A percentile compares a stretch with the other conserved stretches of the same genome.
Evolutionary conservation across 2,329 filamentous ascomycete genomes (phyloP).

Genomic region (Clonostachys solani): DNA sequence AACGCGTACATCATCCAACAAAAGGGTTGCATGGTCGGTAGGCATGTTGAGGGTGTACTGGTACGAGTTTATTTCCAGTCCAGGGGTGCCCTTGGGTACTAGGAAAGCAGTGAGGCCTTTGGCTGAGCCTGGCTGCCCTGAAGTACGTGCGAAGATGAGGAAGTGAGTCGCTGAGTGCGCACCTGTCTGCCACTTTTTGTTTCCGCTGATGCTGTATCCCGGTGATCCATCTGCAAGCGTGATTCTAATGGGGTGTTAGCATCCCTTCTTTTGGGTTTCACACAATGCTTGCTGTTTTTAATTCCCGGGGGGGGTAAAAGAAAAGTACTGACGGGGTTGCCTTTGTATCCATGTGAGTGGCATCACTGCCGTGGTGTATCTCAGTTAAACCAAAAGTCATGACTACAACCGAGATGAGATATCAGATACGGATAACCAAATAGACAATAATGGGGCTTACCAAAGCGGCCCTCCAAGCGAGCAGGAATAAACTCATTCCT

Average conservation of each 20-base stretch:
- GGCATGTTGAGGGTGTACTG: slow-evolving; percentile 12
- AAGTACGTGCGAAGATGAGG: slow-evolving; percentile 9
- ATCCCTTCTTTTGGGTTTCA: too few relatives aligned
- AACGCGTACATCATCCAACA: slow-evolving; percentile 4
- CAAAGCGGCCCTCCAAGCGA: neutral
- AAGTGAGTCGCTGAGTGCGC: slow-evolving; percentile 8
- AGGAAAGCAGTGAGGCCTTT: slow-evolving; percentile 9
- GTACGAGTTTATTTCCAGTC: slow-evolving; percentile 6
- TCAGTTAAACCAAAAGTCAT: slow-evolving; percentile 8
- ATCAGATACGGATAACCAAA: too few relatives aligned
- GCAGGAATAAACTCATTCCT: slow-evolving; percentile 5
- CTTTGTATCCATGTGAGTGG: slow-evolving; percentile 8
- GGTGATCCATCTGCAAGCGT: too few relatives aligned
- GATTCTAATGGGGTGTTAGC: too few relatives aligned
- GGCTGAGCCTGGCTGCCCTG: slow-evolving; percentile 6
- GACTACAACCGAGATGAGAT: too few relatives aligned
- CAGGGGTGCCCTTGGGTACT: slow-evolving; percentile 4
- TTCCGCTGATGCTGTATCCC: slow-evolving; percentile 8
- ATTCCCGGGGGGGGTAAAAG: too few relatives aligned
- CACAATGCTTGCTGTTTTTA: too few relatives aligned
- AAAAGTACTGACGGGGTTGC: neutral
- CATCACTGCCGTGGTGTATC: slow-evolving; percentile 9
- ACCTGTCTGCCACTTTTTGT: slow-evolving; percentile 10
- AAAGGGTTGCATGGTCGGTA: slow-evolving; percentile 8
- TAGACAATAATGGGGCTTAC: neutral